Evolutionary conservation across 768 basidiomycete genomes (phyloP).

Genomic region (Suillus ampliporus): DNA sequence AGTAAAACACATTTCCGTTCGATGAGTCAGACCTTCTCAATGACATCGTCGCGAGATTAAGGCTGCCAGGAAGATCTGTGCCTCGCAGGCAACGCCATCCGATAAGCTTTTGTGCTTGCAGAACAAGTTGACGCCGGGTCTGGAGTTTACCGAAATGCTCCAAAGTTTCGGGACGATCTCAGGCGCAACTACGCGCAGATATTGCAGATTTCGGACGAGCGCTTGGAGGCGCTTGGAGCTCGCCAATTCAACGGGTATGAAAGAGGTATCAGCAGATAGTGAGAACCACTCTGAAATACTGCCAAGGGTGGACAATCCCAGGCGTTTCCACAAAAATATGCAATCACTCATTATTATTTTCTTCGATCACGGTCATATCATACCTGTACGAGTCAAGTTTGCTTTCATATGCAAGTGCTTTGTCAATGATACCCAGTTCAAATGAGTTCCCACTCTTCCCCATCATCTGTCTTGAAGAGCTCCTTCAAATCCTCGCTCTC

Average conservation of each 20-base stretch:
- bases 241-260: constrained; percentile 74
- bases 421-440: not conserved
- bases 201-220: constrained; percentile 76
- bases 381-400: not conserved
- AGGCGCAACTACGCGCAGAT: constrained; percentile 74
- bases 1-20: constrained; percentile 47
- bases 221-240: constrained; percentile 56
- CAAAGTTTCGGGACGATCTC: too few relatives aligned
- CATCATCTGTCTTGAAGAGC: not conserved
- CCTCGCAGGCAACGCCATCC: constrained; percentile 85
- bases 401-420: not conserved
- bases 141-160: constrained; percentile 73
- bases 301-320: too few relatives aligned
- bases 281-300: too few relatives aligned
- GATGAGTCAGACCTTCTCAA: constrained; percentile 97
- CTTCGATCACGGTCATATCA: not conserved
- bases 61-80: constrained; percentile 89
- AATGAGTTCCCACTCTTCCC: not conserved
- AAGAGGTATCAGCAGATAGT: constrained; percentile 43
- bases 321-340: too few relatives aligned
- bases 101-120: constrained; percentile 89
- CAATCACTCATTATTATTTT: too few relatives aligned
- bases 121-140: constrained; percentile 70
- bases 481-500: not conserved
- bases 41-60: constrained; percentile 92